Evolutionary conservation across 2,329 filamentous ascomycete genomes (phyloP), one percentile per base, ranked within the genome.

Genomic region (Alternaria tenuissima): DNA sequence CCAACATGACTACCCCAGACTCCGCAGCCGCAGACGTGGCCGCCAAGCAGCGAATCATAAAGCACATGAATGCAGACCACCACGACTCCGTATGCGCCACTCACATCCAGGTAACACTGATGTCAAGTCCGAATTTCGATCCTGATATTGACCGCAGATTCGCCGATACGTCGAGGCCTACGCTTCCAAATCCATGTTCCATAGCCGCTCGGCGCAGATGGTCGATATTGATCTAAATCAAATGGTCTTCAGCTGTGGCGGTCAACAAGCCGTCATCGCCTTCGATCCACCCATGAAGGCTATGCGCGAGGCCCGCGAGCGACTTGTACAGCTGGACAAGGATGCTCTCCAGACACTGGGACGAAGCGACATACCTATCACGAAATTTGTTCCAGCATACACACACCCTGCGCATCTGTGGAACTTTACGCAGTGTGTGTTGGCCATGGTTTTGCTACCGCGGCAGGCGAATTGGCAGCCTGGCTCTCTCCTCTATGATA

Each of bases 1-100:
- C 12, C 53, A 62, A 20, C 11, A 75, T 79, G 76, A 62, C 74
- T 12, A 67, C 71, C 41, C 54, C 70, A 57, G 72, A 74, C 32
- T 63, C 75, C 18, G 74, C 81, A 32, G 64, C 75, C n/a, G 74
- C 81, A 65, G 83, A 85, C 55, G 80, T 79, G 39, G 83, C 81
- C 0, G 79, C 82, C 59, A 88, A 88, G 73, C 71, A 82, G 59
- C 87, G 89, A 59, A 89, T 93, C 77, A 86, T 94, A 73, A 83
- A 83, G 34, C 94, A 97, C 82, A 95, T 97, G 92, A 97, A 97
- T 81, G 82, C 83, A 43, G 91, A 94, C 78, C 94, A 97, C 80
- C 82, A 85, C 52, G 85, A 87, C 68, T 92, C 92, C 59, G 87
- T 83, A 75, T 41, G 57, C 52, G 32, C 24, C 39, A 14, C 22